Percentiles rank a stretch among this genome's conserved stretches.
phyloP scores from a whole-genome alignment of 2,329 filamentous ascomycete species.

The Teratosphaeria gauchensis region DNA sequence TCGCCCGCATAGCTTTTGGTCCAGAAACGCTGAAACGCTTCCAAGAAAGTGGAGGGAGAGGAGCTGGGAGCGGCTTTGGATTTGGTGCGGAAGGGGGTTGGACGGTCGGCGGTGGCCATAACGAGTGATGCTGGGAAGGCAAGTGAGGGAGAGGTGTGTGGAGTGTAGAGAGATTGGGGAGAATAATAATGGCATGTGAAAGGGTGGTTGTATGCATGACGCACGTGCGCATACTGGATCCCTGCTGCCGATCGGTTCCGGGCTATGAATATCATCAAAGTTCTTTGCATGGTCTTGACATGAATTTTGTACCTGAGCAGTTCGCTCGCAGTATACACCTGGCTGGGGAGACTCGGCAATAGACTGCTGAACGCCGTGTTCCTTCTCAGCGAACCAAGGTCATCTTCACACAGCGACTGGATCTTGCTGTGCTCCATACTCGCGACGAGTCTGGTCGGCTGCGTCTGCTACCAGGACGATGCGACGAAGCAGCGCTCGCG shows the following conservation, averaged over 20 bases:
- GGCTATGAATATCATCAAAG: not conserved
- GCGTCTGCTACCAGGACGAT: too few species aligned
- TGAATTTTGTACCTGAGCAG: too few species aligned
- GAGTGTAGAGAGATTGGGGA: not conserved
- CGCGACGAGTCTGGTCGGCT: too few species aligned
- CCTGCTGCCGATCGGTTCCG: not conserved
- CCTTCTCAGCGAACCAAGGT: too few species aligned
- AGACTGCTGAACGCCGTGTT: too few species aligned
- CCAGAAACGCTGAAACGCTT: constrained; percentile 14
- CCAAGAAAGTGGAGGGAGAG: constrained; percentile 7
- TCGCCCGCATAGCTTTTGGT: constrained; percentile 80
- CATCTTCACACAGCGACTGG: too few species aligned
- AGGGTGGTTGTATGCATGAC: not conserved
- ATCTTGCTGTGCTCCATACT: too few species aligned
- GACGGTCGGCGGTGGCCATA: not conserved
- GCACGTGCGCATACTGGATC: not conserved
- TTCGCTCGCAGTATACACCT: too few species aligned
- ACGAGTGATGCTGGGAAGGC: not conserved
- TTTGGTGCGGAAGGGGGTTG: not conserved
- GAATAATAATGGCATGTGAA: not conserved
- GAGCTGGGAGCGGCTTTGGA: not conserved
- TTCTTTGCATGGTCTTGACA: too few species aligned
- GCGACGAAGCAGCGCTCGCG: too few species aligned
- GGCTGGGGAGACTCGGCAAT: too few species aligned
- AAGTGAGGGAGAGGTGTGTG: not conserved